A percentile compares a stretch with the other conserved stretches of the same genome.
Evolutionary conservation across 768 basidiomycete genomes (phyloP).

Genomic region (Russula compacta): DNA sequence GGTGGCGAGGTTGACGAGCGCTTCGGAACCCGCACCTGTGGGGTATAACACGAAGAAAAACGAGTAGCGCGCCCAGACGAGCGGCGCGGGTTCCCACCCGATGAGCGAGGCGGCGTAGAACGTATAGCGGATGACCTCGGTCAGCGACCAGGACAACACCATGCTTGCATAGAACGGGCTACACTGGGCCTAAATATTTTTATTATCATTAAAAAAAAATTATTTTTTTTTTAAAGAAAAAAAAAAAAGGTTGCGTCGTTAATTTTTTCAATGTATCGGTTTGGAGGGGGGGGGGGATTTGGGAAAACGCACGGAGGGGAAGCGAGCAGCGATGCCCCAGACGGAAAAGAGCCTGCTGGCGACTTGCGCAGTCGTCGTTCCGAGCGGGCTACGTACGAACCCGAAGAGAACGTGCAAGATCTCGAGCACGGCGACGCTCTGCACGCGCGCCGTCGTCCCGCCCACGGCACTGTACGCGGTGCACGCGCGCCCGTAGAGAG

Average conservation of each 20-base stretch:
- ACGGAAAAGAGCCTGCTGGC: constrained; percentile 72
- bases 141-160: constrained; percentile 86
- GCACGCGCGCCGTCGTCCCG: constrained; percentile 55
- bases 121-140: constrained; percentile 86
- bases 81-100: constrained; percentile 37
- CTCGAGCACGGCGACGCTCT: constrained; percentile 78
- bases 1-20: constrained; percentile 69
- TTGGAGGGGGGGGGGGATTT: background rate
- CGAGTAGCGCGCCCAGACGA: constrained; percentile 79
- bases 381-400: constrained; percentile 68
- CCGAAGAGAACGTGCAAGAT: constrained; percentile 72
- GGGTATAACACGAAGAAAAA: constrained; percentile 94
- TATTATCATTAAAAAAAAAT: background rate
- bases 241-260: background rate
- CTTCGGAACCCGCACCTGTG: constrained; percentile 85
- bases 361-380: constrained; percentile 73
- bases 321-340: constrained; percentile 71
- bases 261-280: background rate
- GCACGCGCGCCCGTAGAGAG: constrained; percentile 41
- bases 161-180: constrained; percentile 83
- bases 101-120: constrained; percentile 73
- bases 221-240: no score
- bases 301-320: constrained; percentile 43
- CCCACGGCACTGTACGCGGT: constrained; percentile 61
- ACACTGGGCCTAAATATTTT: constrained; percentile 42